phyloP scores from a whole-genome alignment of 2,329 filamentous ascomycete species.

The Diaporthe citrichinensis region DNA sequence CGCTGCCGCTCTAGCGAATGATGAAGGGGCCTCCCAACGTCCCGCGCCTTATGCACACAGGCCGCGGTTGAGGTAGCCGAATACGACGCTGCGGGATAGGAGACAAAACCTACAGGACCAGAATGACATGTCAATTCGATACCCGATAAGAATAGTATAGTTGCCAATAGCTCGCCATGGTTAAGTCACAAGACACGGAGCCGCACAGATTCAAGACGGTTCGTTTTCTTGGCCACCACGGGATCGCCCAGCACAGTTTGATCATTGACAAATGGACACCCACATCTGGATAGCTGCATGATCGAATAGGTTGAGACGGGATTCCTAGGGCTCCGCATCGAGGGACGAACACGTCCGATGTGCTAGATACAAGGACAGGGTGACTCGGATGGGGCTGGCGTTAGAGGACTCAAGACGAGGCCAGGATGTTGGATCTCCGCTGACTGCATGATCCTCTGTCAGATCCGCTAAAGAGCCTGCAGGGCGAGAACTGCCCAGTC shows the following conservation, averaged over 20 bases:
- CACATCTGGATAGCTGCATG: background rate
- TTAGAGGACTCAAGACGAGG: background rate
- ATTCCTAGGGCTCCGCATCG: slow-evolving; percentile 9
- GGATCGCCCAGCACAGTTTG: background rate
- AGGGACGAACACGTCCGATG: background rate
- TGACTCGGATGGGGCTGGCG: background rate
- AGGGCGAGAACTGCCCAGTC: slow-evolving; percentile 4
- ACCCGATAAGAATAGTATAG: background rate
- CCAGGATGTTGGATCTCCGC: slow-evolving; percentile 33
- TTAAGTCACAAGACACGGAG: background rate
- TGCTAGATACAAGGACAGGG: background rate
- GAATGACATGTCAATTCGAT: background rate
- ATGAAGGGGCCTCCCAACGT: background rate
- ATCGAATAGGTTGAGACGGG: background rate
- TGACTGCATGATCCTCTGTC: slow-evolving; percentile 36
- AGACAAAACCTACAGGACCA: background rate
- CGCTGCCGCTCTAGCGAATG: background rate
- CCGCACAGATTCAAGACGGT: slow-evolving; percentile 7
- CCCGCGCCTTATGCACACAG: background rate
- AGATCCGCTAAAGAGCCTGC: slow-evolving; percentile 24
- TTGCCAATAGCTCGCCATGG: slow-evolving; percentile 11
- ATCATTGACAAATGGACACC: slow-evolving; percentile 8
- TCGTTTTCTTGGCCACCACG: background rate
- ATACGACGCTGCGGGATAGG: background rate
- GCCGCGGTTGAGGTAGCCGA: slow-evolving; percentile 9